Base-by-base conservation (phyloP, 495 filamentous ascomycete genomes). In the Daldinia decipiens region DNA sequence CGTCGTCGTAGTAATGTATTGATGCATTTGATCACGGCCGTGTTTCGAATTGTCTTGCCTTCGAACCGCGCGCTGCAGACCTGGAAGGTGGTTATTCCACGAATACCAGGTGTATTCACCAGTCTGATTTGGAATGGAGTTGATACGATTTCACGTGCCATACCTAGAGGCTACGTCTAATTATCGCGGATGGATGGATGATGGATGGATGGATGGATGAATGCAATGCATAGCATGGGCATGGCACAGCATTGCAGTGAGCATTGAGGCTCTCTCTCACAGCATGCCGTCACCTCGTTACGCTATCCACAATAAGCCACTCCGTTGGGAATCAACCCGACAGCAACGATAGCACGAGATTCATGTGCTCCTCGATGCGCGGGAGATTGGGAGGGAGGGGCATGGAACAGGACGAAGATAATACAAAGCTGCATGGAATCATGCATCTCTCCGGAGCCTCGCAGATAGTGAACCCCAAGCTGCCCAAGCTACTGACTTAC, bases 301-400 rank as follows among this genome's bases (percentile, higher is more conserved):
- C 54, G 75, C 31, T 77, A 77, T 70, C 75, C 75, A 77, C 72
- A 64, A 54, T 64, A 67, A 67, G 71, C 71, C 71, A 64, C 45
- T 71, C 67, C 34, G 71, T 67, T 74, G 71, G 71, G 62, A 69
- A 67, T 73, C 72, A 59, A 72, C 66, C 60, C 59, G 70, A 70
- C 68, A 64, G 75, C 73, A 77, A 77, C 75, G 70, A 77, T 77
- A 68, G 73, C 75, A 77, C 75, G 73, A 77, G 75, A 77, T 77
- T 68, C 50, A 67, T 72, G 65, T 70, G 65, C 64, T 26, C 53
- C 56, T 61, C 17, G 52, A 56, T 56, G 64, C 51, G 61, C 40
- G 40, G 60, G 29, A 12, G 32, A 56, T 47, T 36, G 40, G 39
- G 59, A 36, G 52, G 52, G 50, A 21, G 43, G 36, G 57, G 39